These are phyloP conservation scores for Leptographium lundbergii DNA, from an alignment of 2,329 filamentous ascomycete species.

Conservation along the genomic window DNA sequence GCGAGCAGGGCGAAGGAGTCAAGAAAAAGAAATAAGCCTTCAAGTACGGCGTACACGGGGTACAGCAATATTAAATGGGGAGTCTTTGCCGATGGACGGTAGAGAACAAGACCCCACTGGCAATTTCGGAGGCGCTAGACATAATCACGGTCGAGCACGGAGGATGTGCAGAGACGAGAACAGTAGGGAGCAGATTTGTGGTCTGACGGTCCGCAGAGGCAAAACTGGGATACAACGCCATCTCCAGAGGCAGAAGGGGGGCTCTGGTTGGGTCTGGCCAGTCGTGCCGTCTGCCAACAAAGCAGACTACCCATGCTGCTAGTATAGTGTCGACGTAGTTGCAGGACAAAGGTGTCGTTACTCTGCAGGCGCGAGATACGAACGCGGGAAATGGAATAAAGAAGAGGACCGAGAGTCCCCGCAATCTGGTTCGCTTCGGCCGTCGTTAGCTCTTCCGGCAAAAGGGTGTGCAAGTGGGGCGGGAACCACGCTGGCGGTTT, in stretches of 20 bases:
- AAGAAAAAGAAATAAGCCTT: background rate
- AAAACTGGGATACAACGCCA: background rate
- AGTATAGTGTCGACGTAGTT: too few relatives aligned
- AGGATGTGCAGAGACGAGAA: too few relatives aligned
- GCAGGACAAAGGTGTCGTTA: too few relatives aligned
- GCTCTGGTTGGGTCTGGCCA: background rate
- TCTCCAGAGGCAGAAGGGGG: background rate
- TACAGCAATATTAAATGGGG: too few relatives aligned
- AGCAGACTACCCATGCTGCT: background rate
- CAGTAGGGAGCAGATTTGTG: too few relatives aligned
- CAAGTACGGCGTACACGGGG: background rate
- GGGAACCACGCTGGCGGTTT: background rate
- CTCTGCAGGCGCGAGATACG: too few relatives aligned
- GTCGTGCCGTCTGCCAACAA: background rate
- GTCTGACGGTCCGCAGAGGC: too few relatives aligned
- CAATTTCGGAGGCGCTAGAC: background rate
- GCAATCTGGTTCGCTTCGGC: background rate
- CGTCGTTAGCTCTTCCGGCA: background rate
- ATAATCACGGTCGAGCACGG: too few relatives aligned
- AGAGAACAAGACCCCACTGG: background rate
- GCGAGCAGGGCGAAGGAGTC: background rate
- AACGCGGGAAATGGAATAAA: too few relatives aligned
- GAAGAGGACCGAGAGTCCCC: background rate
- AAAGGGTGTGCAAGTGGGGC: background rate
- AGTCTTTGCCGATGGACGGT: too few relatives aligned